Percentiles rank a stretch among this genome's conserved stretches.
These are phyloP conservation scores for Tremellales sp. DNA, from an alignment of 1,284 basidiomycete species.

Conservation along the genomic window DNA sequence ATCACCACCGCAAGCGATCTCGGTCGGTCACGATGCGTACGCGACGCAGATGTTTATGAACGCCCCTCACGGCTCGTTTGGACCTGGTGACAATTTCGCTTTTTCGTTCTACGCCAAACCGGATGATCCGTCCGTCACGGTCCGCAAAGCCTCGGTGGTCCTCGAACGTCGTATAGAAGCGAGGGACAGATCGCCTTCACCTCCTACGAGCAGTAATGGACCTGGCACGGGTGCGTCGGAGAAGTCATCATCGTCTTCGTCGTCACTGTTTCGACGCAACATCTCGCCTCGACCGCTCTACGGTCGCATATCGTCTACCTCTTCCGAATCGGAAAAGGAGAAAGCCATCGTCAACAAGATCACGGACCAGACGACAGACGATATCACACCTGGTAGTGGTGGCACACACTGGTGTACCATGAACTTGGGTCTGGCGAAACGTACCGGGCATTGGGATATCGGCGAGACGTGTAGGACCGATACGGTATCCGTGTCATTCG, in stretches of 20 bases:
- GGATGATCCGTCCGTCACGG: slow-evolving; percentile 15
- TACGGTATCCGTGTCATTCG: slow-evolving; percentile 26
- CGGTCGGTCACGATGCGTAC: slow-evolving; percentile 16
- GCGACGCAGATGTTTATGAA: slow-evolving; percentile 21
- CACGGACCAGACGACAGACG: slow-evolving; percentile 16
- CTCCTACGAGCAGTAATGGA: neutral
- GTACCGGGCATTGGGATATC: slow-evolving; percentile 32
- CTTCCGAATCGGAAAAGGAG: slow-evolving; percentile 4
- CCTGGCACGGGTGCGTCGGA: neutral
- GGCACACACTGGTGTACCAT: slow-evolving; percentile 19
- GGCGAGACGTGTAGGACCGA: slow-evolving; percentile 32
- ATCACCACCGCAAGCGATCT: slow-evolving; percentile 22
- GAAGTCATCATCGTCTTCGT: slow-evolving; percentile 16
- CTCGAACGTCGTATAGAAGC: slow-evolving; percentile 28
- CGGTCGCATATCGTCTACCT: slow-evolving; percentile 3
- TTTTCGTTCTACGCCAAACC: slow-evolving; percentile 26
- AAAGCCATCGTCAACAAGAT: slow-evolving; percentile 14
- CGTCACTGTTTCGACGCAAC: slow-evolving; percentile 16
- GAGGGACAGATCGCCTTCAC: slow-evolving; percentile 3
- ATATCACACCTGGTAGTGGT: slow-evolving; percentile 6
- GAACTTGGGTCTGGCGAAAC: slow-evolving; percentile 19
- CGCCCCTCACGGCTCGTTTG: slow-evolving; percentile 26
- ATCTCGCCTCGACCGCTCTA: slow-evolving; percentile 14
- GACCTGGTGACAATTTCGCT: slow-evolving; percentile 29
- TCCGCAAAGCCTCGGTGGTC: slow-evolving; percentile 27